Conservation (phyloP, 2,329 filamentous ascomycete species). For the Zymoseptoria brevis region DNA sequence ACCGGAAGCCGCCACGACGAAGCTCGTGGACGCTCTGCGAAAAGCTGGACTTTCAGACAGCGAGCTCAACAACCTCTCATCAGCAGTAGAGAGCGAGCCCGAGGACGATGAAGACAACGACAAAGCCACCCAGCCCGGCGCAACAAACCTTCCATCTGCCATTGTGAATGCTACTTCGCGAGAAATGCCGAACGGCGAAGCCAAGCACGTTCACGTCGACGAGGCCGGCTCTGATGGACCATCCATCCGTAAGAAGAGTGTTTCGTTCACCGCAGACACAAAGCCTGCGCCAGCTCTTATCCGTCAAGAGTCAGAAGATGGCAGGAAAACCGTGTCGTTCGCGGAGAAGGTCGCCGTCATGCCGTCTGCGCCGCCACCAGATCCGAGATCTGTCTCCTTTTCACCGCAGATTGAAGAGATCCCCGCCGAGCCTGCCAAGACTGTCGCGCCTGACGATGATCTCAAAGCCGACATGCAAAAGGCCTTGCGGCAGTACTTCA, state of each 20-base stretch:
- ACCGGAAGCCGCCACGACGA: conserved; percentile 59
- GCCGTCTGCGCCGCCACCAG: conserved; percentile 27
- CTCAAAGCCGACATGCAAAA: conserved; percentile 17
- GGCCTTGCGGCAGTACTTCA: conserved; percentile 24
- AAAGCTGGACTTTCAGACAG: conserved; percentile 59
- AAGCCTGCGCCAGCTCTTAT: conserved; percentile 38
- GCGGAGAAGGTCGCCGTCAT: conserved; percentile 30
- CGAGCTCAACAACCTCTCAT: conserved; percentile 11
- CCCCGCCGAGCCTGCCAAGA: conserved; percentile 10
- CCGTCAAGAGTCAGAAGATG: conserved; percentile 25
- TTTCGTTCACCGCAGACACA: conserved; percentile 56
- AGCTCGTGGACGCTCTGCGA: conserved; percentile 63
- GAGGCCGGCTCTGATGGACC: conserved; percentile 11
- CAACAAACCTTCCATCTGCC: conserved; percentile 8
- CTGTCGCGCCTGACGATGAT: background rate
- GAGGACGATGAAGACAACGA: conserved; percentile 3
- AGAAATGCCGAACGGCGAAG: conserved; percentile 1
- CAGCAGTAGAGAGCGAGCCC: conserved; percentile 5
- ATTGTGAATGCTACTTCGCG: conserved; percentile 7
- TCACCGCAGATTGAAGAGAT: conserved; percentile 28
- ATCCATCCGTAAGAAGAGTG: conserved; percentile 43
- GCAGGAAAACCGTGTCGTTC: conserved; percentile 29
- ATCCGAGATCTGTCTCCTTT: conserved; percentile 27
- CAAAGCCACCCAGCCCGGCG: background rate
- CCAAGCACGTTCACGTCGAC: background rate